A percentile compares a stretch with the other conserved stretches of the same genome.
These are phyloP conservation scores for Penicillium brasilianum DNA, from an alignment of 2,329 filamentous ascomycete genomes.

Conservation along the genomic window DNA sequence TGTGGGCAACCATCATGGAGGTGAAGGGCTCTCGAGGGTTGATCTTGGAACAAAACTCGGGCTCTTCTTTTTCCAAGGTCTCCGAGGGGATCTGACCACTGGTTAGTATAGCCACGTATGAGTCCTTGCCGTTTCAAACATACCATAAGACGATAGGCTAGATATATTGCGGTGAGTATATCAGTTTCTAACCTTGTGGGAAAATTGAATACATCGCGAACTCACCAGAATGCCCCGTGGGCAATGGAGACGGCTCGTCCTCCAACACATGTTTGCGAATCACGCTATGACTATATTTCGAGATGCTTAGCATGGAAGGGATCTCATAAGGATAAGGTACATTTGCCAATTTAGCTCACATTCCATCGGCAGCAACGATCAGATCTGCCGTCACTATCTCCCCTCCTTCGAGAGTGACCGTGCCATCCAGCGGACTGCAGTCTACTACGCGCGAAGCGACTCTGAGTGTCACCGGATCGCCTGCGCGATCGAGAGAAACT, in stretches of 20 bases:
- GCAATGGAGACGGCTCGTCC: conserved; percentile 15
- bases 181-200: background rate
- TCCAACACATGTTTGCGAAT: conserved; percentile 28
- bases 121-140: background rate
- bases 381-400: conserved; percentile 30
- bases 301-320: background rate
- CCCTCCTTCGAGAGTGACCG: conserved; percentile 23
- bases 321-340: fast-evolving
- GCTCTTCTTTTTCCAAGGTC: conserved; percentile 20
- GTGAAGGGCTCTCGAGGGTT: conserved; percentile 48
- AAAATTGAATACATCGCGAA: background rate
- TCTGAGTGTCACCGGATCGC: conserved; percentile 23
- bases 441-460: conserved; percentile 21
- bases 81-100: conserved; percentile 16
- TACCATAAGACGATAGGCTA: conserved; percentile 26
- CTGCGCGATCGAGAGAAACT: conserved; percentile 9
- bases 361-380: conserved; percentile 39
- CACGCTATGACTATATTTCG: conserved; percentile 23
- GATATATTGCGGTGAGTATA: background rate
- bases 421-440: conserved; percentile 16
- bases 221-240: conserved; percentile 25
- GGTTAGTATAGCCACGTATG: background rate
- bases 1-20: conserved; percentile 54
- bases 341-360: conserved; percentile 19
- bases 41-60: conserved; percentile 37